Conservation (phyloP, 495 filamentous ascomycete genomes). For the Penicillium antarcticum region DNA sequence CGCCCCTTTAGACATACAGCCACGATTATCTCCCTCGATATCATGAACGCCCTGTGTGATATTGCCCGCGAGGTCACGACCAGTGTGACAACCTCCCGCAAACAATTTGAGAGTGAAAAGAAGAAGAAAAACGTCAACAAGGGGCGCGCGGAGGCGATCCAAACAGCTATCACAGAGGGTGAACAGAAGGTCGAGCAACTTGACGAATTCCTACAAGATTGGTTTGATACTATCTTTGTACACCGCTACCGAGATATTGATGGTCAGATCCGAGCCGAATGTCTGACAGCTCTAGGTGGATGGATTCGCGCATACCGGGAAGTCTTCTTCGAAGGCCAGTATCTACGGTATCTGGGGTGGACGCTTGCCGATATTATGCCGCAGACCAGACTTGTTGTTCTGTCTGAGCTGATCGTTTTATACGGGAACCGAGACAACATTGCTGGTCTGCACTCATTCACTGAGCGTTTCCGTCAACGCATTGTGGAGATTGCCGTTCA, state of each 20-base stretch:
- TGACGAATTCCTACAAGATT: conserved; percentile 68
- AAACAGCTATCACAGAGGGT: conserved; percentile 63
- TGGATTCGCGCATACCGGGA: conserved; percentile 85
- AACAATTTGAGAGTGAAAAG: conserved; percentile 77
- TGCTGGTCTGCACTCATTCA: conserved; percentile 77
- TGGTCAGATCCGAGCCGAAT: conserved; percentile 78
- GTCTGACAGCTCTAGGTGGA: conserved; percentile 74
- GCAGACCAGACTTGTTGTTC: conserved; percentile 66
- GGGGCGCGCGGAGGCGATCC: conserved; percentile 62
- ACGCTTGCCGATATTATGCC: conserved; percentile 75
- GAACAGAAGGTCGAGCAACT: conserved; percentile 60
- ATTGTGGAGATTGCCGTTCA: conserved; percentile 87
- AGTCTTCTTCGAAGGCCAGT: conserved; percentile 80
- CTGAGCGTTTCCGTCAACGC: conserved; percentile 81
- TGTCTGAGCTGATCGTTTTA: conserved; percentile 76
- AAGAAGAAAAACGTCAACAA: conserved; percentile 78
- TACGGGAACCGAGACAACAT: conserved; percentile 74
- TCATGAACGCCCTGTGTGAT: conserved; percentile 66
- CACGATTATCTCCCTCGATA: conserved; percentile 72
- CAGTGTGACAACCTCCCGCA: conserved; percentile 67
- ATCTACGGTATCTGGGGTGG: conserved; percentile 93
- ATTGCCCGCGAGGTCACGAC: conserved; percentile 61
- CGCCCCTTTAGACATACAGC: conserved; percentile 92
- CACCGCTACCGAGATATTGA: conserved; percentile 96
- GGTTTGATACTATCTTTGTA: conserved; percentile 86